Evolutionary conservation across 768 basidiomycete genomes (phyloP), one percentile per base, ranked within the genome.

Genomic region (Sporobolomyces roseus): DNA sequence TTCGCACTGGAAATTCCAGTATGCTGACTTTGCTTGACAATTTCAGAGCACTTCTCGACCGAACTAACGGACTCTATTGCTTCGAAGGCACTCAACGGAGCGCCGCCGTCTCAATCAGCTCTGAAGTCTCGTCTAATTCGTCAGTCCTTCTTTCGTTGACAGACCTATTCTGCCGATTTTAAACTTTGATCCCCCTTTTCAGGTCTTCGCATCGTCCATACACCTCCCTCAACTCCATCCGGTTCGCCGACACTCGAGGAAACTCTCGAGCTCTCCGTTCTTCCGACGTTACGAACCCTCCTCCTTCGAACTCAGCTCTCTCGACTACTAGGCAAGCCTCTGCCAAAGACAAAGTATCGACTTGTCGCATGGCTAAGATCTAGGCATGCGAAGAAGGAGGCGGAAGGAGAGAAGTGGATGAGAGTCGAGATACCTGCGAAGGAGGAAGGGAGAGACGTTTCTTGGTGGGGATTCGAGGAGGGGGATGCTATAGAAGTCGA

Each of bases 361-460:
- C 45, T 71, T 3, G 55, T 71, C 5, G 70, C 48, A 0, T 35
- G 58, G 1, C 36, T 63, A 2, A 29, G 29, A 29, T 16, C 38
- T 38, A 38, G 25, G 25, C 32, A 51, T 30, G 60, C n/a, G 1
- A 50, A 65, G 3, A 54, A 35, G 21, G 10, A 51, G 6, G 61
- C 14, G 2, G 43, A 45, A 10, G 67, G 48, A 17, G 41, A 45
- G 38, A 43, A 43, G 30, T 58, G 56, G 56, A 36, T 66, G 3
- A 21, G 46, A 35, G 61, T 71, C 7, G 70, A 71, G 29, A 54
- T 71, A 5, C 55, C 65, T 21, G 21, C 61, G 29, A 36, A 32
- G 0, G 61, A 71, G 55, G 70, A 71, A 32, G 70, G 70, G 29
- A 63, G 65, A 52, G 65, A 71, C 19, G 17, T 71, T 4, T 23